These are phyloP conservation scores for Neopestalotiopsis sp. DNA, from an alignment of 2,329 filamentous ascomycete genomes.

Conservation along the genomic window DNA sequence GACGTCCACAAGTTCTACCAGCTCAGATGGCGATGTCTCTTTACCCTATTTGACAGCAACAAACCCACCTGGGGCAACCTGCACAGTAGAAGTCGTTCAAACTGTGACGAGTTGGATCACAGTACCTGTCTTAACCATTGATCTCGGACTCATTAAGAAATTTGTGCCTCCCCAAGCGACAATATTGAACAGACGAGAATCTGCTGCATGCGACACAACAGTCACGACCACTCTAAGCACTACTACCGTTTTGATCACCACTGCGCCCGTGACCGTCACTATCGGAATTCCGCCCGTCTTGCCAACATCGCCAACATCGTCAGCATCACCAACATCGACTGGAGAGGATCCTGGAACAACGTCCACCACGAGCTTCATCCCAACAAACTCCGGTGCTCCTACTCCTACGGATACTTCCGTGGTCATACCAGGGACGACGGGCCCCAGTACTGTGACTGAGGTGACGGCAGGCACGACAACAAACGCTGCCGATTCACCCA, in stretches of 20 bases:
- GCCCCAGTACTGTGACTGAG: background rate
- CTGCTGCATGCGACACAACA: background rate
- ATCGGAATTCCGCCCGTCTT: background rate
- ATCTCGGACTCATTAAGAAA: background rate
- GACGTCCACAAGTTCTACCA: background rate
- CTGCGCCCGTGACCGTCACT: background rate
- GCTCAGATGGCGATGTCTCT: background rate
- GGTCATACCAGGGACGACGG: background rate
- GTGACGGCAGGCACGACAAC: background rate
- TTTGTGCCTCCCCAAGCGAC: background rate
- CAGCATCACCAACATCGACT: background rate
- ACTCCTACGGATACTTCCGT: background rate
- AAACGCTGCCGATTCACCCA: background rate
- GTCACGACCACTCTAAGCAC: background rate
- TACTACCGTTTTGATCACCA: background rate
- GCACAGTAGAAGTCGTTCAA: background rate
- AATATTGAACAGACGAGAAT: background rate
- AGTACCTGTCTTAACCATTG: background rate
- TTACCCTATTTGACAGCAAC: background rate
- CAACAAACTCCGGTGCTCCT: background rate
- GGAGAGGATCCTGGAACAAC: background rate
- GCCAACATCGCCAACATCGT: too few relatives aligned
- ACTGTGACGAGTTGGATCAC: slow-evolving; percentile 1
- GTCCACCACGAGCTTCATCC: background rate
- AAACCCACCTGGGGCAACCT: background rate